Conservation (phyloP, 768 basidiomycete genomes). For the Lentinula sp. region DNA sequence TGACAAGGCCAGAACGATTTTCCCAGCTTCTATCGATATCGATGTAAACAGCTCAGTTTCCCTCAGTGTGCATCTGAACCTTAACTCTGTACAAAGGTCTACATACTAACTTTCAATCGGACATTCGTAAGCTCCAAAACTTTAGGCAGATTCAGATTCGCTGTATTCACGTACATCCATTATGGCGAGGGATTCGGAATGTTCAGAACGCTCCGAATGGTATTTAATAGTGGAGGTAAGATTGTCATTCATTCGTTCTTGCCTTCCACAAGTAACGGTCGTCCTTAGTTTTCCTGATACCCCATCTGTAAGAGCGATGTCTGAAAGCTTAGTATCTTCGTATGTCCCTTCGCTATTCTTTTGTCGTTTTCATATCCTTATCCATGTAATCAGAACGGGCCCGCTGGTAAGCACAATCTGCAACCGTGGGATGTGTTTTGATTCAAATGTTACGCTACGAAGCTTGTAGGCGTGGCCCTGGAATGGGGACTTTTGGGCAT, state of each 20-base stretch:
- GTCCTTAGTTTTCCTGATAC: not conserved
- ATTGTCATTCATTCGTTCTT: not conserved
- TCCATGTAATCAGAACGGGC: not conserved
- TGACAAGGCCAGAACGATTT: not conserved
- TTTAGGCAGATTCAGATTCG: not conserved
- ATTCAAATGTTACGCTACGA: not conserved
- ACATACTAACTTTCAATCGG: not conserved
- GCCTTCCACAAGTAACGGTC: not conserved
- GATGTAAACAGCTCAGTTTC: not conserved
- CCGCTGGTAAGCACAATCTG: not conserved
- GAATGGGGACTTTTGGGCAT: conserved; percentile 1
- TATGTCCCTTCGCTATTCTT: not conserved
- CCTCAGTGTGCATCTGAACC: not conserved
- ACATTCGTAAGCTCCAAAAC: not conserved
- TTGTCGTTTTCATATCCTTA: not conserved
- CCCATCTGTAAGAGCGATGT: not conserved
- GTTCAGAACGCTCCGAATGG: not conserved
- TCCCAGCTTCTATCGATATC: not conserved
- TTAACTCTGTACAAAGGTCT: not conserved
- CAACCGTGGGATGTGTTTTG: not conserved
- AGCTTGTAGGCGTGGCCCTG: not conserved
- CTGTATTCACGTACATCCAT: not conserved
- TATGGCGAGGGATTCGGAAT: not conserved
- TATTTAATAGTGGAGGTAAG: not conserved
- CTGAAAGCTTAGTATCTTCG: not conserved